Percentiles rank a stretch among this genome's conserved stretches.
Evolutionary conservation across 179 eudicot species (phyloP).

Genomic region (Vitellaria paradoxa): DNA sequence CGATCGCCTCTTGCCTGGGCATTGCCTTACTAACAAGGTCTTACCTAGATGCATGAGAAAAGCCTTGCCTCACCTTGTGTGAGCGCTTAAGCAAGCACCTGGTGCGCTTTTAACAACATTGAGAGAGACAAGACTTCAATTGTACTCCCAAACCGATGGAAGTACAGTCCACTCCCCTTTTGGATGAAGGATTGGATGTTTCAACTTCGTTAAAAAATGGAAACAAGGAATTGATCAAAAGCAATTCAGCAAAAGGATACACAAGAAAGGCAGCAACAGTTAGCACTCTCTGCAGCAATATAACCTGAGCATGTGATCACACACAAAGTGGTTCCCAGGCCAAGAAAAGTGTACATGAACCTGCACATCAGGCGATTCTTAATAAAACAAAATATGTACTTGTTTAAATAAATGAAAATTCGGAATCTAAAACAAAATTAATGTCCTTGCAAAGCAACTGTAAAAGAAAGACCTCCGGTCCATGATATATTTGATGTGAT

Average conservation of each 20-base stretch:
- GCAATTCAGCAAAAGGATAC: conserved; percentile 51
- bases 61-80: too few relatives aligned
- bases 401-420: neutral
- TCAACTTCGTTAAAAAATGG: neutral
- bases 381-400: neutral
- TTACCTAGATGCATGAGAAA: too few relatives aligned
- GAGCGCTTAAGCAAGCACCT: too few relatives aligned
- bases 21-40: too few relatives aligned
- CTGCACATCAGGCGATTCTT: conserved; percentile 30
- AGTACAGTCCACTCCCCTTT: neutral
- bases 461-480: neutral
- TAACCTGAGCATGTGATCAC: conserved; percentile 71
- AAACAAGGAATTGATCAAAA: neutral
- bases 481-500: too few relatives aligned
- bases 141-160: neutral
- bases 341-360: conserved; percentile 75
- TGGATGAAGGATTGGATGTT: too few relatives aligned
- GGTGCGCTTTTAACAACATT: too few relatives aligned
- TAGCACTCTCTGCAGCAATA: conserved; percentile 79
- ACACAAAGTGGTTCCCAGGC: conserved; percentile 56
- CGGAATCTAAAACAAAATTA: neutral
- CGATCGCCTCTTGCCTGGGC: too few relatives aligned
- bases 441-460: neutral
- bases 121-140: neutral
- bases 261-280: conserved; percentile 72